Evolutionary conservation across 2,329 filamentous ascomycete genomes (phyloP), one percentile per base, ranked within the genome.

Genomic region (Arthrobotrys sinensis): DNA sequence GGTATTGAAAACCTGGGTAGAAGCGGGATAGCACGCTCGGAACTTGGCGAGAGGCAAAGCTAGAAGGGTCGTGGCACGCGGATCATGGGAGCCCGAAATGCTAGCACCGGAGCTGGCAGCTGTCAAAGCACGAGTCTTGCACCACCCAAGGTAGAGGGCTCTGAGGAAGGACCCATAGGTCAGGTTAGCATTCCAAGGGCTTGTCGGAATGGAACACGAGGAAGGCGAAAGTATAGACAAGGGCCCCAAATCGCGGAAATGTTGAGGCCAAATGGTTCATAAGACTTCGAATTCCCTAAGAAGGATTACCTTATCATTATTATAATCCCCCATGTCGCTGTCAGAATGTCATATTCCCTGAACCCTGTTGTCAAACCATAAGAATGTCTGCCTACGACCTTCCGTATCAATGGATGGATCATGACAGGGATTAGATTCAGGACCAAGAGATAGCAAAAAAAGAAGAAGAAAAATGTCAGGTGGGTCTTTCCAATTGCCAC

Each of bases 301-400:
- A 60, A 40, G n/a, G 16, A 40, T 48, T 66, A 28, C 43, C 62
- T 66, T 48, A 50, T 50, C 62, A 40, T 50, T 38, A 5, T 21
- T 38, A n/a, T 40, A 3, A 32, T n/a, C 16, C 4, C 52, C 52
- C 52, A 57, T 38, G 52, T 14, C 19, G 24, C 16, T 48, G 66
- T 55, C n/a, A 50, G 45, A 21, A 8, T 3, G 24, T 40, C 1
- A 43, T 68, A 19, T 14, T 63, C 55, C 66, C 55, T 64, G 43
- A 65, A 55, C 57, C 68, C 14, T 73, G 69, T 60, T 55, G 36
- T 73, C 12, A 43, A 60, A 60, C 55, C 55, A 24, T 43, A 60
- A 60, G 55, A 60, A 62, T 43, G 72, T 76, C 72, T 76, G 72
- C 72, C 72, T 76, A 76, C 72, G 36, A 76, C 72, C 65, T 76